A percentile compares a stretch with the other conserved stretches of the same genome.
phyloP scores from a whole-genome alignment of 1,139 yeast species.

The Kodamaea fungicola region DNA sequence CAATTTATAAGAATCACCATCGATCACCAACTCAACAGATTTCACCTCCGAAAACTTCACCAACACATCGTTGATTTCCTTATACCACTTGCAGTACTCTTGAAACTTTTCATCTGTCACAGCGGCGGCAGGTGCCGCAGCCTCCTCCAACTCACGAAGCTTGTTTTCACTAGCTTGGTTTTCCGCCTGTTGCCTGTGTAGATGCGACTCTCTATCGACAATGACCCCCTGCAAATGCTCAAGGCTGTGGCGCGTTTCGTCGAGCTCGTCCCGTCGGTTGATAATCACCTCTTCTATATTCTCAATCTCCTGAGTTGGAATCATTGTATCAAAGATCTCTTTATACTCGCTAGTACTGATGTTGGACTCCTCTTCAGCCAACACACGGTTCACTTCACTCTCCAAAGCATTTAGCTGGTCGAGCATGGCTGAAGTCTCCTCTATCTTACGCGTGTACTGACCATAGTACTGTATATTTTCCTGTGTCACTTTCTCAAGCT shows the following conservation, averaged over 20 bases:
- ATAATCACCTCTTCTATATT: conserved; percentile 5
- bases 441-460: conserved; percentile 11
- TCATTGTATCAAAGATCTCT: conserved; percentile 5
- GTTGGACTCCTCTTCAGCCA: conserved; percentile 5
- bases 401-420: conserved; percentile 17
- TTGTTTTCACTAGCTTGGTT: conserved; percentile 1
- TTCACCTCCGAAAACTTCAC: conserved; percentile 15
- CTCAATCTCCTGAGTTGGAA: conserved; percentile 4
- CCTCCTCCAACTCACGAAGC: conserved; percentile 1
- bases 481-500: conserved; percentile 17
- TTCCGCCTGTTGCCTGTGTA: conserved; percentile 1
- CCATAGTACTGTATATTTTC: conserved; percentile 18
- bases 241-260: background rate
- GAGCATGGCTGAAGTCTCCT: conserved; percentile 12
- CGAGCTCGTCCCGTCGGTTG: background rate
- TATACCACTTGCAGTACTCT: conserved; percentile 28
- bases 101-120: conserved; percentile 12
- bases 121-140: background rate
- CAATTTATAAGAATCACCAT: conserved; percentile 9
- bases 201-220: background rate
- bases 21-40: conserved; percentile 10
- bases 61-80: conserved; percentile 26
- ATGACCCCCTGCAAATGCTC: background rate
- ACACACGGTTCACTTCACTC: conserved; percentile 15
- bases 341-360: conserved; percentile 5